These are phyloP conservation scores for Nemania sp. DNA, from an alignment of 2,329 filamentous ascomycete genomes.

Conservation along the genomic window DNA sequence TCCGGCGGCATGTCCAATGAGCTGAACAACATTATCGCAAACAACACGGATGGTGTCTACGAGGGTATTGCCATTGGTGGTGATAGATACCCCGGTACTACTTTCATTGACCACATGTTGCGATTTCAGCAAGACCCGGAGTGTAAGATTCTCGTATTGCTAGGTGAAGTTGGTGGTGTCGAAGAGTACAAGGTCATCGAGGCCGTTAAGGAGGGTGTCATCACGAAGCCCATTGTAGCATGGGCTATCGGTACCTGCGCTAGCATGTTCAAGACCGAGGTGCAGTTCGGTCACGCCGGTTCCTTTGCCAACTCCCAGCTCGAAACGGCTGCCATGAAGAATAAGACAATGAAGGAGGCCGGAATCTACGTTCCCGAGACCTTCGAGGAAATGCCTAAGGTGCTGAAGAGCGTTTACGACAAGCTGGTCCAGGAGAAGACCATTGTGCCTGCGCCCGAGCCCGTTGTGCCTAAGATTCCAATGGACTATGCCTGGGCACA, in stretches of 20 bases:
- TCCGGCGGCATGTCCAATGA: constrained; percentile 99
- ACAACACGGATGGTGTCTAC: constrained; percentile 96
- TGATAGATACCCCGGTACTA: constrained; percentile 98
- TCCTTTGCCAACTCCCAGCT: constrained; percentile 99
- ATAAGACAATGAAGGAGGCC: constrained; percentile 93
- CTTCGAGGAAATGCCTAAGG: constrained; percentile 87
- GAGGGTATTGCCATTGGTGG: constrained; percentile 99
- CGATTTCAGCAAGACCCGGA: constrained; percentile 95
- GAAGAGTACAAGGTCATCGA: constrained; percentile 99
- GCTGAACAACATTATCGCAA: constrained; percentile 98
- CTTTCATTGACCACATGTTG: constrained; percentile 98
- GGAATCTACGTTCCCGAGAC: constrained; percentile 94
- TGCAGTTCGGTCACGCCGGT: constrained; percentile 98
- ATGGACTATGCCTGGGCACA: constrained; percentile 99
- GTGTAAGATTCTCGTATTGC: constrained; percentile 94
- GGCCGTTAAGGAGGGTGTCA: constrained; percentile 88
- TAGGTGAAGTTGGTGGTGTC: constrained; percentile 98
- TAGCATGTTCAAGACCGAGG: constrained; percentile 99
- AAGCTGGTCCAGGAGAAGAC: constrained; percentile 82
- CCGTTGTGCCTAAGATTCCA: constrained; percentile 95
- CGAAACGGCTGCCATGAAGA: constrained; percentile 95
- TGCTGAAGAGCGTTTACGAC: constrained; percentile 82
- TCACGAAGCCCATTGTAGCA: constrained; percentile 98
- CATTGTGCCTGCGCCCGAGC: constrained; percentile 85
- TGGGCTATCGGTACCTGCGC: constrained; percentile 99